phyloP scores from a whole-genome alignment of 768 basidiomycete species.

The Myochromella boudieri region DNA sequence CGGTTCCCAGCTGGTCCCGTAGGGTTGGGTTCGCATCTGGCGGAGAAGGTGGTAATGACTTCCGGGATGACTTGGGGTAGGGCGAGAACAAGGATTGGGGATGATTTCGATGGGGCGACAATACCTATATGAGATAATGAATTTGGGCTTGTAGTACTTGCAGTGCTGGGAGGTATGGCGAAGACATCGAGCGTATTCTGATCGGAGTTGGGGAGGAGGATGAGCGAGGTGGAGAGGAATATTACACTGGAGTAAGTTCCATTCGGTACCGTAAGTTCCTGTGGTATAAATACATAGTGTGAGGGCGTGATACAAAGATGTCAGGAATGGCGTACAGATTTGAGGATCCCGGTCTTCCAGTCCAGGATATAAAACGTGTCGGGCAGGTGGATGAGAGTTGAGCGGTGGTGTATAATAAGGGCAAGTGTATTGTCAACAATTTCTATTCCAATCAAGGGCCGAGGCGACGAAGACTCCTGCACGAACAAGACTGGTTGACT shows the following conservation, averaged over 20 bases:
- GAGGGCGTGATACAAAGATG: neutral
- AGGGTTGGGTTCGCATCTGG: too few species aligned
- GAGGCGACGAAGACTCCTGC: constrained; percentile 18
- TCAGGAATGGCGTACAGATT: constrained; percentile 27
- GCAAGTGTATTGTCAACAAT: constrained; percentile 45
- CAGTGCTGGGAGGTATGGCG: too few species aligned
- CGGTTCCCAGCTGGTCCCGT: too few species aligned
- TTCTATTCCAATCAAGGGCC: constrained; percentile 40
- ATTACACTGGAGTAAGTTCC: constrained; percentile 22
- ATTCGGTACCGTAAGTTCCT: constrained; percentile 16
- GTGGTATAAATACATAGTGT: neutral
- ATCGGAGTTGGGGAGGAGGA: constrained; percentile 25
- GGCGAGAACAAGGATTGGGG: too few species aligned
- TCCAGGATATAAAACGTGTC: constrained; percentile 41
- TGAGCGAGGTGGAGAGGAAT: constrained; percentile 22
- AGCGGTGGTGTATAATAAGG: constrained; percentile 31
- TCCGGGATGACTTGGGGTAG: too few species aligned
- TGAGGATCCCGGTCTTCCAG: constrained; percentile 39
- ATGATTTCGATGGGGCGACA: too few species aligned
- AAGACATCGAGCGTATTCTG: too few species aligned
- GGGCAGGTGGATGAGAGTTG: constrained; percentile 8
- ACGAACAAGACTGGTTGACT: constrained; percentile 29
- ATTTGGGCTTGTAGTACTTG: too few species aligned
- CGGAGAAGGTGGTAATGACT: too few species aligned
- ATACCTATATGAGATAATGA: too few species aligned